A percentile compares a stretch with the other conserved stretches of the same genome.
Conservation (phyloP, 2,329 filamentous ascomycete species). For the Mariannaea elegans region DNA sequence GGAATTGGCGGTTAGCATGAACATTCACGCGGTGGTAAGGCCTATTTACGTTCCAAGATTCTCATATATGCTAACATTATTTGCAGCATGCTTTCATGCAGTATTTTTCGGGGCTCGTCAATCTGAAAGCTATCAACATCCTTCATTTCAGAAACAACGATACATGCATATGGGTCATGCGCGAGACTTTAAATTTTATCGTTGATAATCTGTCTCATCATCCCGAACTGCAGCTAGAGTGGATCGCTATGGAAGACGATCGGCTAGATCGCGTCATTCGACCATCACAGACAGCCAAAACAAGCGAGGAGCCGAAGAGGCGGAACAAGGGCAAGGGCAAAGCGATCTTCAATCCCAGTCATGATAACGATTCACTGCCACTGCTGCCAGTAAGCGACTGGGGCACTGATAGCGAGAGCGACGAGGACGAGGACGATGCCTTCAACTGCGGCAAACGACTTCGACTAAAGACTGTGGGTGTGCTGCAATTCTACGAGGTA, state of each 20-base stretch:
- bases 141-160: constrained; percentile 64
- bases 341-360: constrained; percentile 24
- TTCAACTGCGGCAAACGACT: constrained; percentile 44
- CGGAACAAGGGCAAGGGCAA: constrained; percentile 49
- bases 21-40: constrained; percentile 63
- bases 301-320: constrained; percentile 42
- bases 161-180: constrained; percentile 64
- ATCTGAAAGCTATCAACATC: constrained; percentile 65
- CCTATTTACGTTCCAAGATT: not conserved
- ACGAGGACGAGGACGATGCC: constrained; percentile 43
- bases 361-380: constrained; percentile 36
- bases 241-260: constrained; percentile 64
- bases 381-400: constrained; percentile 41
- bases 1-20: constrained; percentile 66
- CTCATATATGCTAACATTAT: constrained; percentile 16
- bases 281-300: constrained; percentile 43
- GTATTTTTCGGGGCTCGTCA: constrained; percentile 56
- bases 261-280: constrained; percentile 60
- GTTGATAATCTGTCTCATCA: constrained; percentile 66
- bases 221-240: constrained; percentile 65
- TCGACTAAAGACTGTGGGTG: constrained; percentile 48
- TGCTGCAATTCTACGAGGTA: constrained; percentile 50
- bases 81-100: constrained; percentile 66
- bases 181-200: constrained; percentile 66
- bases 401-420: constrained; percentile 47